These are phyloP conservation scores for Helicostylum pulchrum DNA, from an alignment of 192 early-diverging fungal genomes.

Conservation along the genomic window DNA sequence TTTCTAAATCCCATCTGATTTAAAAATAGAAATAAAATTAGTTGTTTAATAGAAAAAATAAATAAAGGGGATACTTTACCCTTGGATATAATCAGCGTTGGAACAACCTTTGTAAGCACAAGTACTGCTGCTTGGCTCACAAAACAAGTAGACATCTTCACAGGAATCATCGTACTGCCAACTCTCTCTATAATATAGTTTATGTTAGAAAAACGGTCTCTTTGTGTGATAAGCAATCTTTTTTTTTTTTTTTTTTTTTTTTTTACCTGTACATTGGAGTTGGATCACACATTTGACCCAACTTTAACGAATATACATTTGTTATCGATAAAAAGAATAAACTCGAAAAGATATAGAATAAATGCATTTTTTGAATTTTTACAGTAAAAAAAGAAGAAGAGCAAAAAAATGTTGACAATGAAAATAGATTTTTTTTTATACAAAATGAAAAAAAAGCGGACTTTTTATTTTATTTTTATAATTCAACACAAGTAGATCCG, in stretches of 20 bases:
- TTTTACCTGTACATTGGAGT: constrained; percentile 28
- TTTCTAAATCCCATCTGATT: constrained; percentile 22
- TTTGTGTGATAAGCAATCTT: not conserved
- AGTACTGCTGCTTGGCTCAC: constrained; percentile 18
- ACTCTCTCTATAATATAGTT: constrained; percentile 13
- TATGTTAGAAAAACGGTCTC: not conserved
- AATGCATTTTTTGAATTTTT: too few species aligned
- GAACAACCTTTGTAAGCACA: constrained; percentile 33
- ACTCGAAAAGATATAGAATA: not conserved
- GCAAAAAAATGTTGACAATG: not conserved
- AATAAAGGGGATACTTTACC: constrained; percentile 3
- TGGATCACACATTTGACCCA: constrained; percentile 26
- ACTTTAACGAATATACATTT: not conserved
- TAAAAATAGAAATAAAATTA: not conserved
- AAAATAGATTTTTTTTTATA: not conserved
- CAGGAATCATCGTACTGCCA: constrained; percentile 35
- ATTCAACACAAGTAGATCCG: constrained; percentile 45
- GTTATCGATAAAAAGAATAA: not conserved
- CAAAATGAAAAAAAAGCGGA: not conserved
- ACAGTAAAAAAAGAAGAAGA: not conserved
- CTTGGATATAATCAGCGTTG: constrained; percentile 36
- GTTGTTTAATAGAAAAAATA: not conserved
- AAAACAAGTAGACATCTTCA: constrained; percentile 31
- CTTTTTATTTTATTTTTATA: constrained; percentile 13
- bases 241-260: not conserved